A percentile compares a stretch with the other conserved stretches of the same genome.
Evolutionary conservation across 2,329 filamentous ascomycete genomes (phyloP).

Genomic region (Aspergillus sergii): DNA sequence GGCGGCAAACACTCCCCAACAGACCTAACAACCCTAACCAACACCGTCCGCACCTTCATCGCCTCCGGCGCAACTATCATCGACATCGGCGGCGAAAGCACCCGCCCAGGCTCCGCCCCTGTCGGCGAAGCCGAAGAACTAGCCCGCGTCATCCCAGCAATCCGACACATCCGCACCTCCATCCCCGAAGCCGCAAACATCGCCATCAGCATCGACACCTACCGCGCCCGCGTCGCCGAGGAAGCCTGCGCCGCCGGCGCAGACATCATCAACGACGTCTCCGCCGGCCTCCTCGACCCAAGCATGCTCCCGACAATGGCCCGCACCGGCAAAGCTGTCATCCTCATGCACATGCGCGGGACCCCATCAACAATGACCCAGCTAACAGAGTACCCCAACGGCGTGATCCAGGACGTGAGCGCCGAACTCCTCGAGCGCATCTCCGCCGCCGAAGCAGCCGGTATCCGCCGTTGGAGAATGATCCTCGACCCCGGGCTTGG

Average conservation of each 20-base stretch:
- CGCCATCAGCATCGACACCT: slow-evolving; percentile 90
- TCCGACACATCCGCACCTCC: slow-evolving; percentile 68
- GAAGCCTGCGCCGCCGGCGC: slow-evolving; percentile 77
- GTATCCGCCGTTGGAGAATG: slow-evolving; percentile 89
- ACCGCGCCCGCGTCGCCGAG: slow-evolving; percentile 79
- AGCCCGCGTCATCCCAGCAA: slow-evolving; percentile 75
- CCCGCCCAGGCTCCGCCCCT: slow-evolving; percentile 72
- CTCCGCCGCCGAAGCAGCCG: slow-evolving; percentile 74
- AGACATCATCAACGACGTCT: slow-evolving; percentile 94
- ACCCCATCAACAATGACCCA: slow-evolving; percentile 78
- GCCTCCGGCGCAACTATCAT: slow-evolving; percentile 76
- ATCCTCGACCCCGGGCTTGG: slow-evolving; percentile 92
- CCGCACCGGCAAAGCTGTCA: slow-evolving; percentile 73
- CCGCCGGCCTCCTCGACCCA: slow-evolving; percentile 75
- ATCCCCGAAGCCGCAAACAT: slow-evolving; percentile 64
- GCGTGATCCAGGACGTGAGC: slow-evolving; percentile 66
- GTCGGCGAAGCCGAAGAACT: slow-evolving; percentile 75
- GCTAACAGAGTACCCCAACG: slow-evolving; percentile 68
- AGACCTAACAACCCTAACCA: slow-evolving; percentile 53
- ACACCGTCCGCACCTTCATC: slow-evolving; percentile 65
- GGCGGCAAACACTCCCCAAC: slow-evolving; percentile 66
- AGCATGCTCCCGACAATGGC: slow-evolving; percentile 83
- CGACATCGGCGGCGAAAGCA: slow-evolving; percentile 92
- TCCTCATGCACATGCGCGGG: slow-evolving; percentile 93
- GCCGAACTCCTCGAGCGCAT: slow-evolving; percentile 72